These are phyloP conservation scores for Kregervanrija pseudodelftensis DNA, from an alignment of 805 yeast genomes.

Conservation along the genomic window DNA sequence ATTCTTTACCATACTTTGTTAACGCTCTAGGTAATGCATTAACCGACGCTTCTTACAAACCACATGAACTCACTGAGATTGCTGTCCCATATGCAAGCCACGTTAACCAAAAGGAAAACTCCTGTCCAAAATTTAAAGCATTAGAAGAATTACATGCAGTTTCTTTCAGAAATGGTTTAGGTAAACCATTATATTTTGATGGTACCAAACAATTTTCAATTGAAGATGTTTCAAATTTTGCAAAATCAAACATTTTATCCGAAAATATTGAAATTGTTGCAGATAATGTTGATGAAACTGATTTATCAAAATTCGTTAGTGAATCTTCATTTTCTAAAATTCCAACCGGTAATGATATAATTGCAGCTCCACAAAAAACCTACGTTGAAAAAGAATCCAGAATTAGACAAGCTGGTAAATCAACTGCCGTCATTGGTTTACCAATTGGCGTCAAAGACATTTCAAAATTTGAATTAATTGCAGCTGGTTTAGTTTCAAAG, in stretches of 20 bases:
- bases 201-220: constrained; percentile 48
- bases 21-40: constrained; percentile 73
- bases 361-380: constrained; percentile 29
- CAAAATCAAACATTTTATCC: constrained; percentile 59
- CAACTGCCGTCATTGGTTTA: constrained; percentile 74
- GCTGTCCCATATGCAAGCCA: constrained; percentile 71
- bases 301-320: constrained; percentile 57
- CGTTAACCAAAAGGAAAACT: constrained; percentile 48
- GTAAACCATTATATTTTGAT: constrained; percentile 73
- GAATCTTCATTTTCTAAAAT: constrained; percentile 60
- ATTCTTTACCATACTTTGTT: constrained; percentile 87
- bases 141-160: constrained; percentile 71
- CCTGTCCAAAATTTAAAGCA: constrained; percentile 52
- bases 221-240: constrained; percentile 62
- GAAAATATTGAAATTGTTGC: constrained; percentile 67
- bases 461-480: constrained; percentile 39
- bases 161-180: constrained; percentile 83
- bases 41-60: constrained; percentile 64
- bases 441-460: constrained; percentile 46
- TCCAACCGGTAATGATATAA: constrained; percentile 51
- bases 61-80: constrained; percentile 76
- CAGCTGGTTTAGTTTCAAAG: constrained; percentile 55
- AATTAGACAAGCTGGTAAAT: constrained; percentile 54
- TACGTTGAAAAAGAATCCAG: constrained; percentile 64
- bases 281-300: constrained; percentile 65